Conservation (phyloP, 352 stramenopile species). For the Phytophthora fragariaefolia region DNA sequence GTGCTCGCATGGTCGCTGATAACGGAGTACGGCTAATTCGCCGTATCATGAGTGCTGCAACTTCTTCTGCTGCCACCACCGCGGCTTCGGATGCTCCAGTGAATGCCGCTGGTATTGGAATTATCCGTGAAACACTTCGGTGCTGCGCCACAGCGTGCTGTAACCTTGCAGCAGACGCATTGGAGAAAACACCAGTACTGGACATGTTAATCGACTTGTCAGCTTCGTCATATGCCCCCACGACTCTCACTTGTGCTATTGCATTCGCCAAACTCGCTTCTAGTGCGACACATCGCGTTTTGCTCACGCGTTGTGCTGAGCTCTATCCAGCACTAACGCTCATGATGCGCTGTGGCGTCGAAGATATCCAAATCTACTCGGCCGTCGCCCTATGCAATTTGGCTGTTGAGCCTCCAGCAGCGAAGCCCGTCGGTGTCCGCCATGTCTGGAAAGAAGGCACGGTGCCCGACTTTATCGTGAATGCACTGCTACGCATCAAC, state of each 20-base stretch:
- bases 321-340: conserved; percentile 80
- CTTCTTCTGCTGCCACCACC: conserved; percentile 21
- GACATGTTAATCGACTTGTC: conserved; percentile 87
- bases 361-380: conserved; percentile 92
- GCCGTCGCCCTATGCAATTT: conserved; percentile 88
- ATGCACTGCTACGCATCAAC: conserved; percentile 89
- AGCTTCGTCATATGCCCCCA: conserved; percentile 55
- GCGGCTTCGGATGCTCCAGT: conserved; percentile 30
- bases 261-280: conserved; percentile 81
- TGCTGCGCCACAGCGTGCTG: conserved; percentile 80
- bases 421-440: conserved; percentile 51
- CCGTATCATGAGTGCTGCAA: conserved; percentile 64
- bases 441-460: conserved; percentile 90
- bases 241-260: conserved; percentile 79
- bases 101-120: conserved; percentile 30
- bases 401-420: conserved; percentile 60
- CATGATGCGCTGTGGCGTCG: conserved; percentile 90
- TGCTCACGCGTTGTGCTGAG: conserved; percentile 74
- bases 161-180: conserved; percentile 71
- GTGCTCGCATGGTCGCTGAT: conserved; percentile 67
- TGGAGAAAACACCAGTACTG: conserved; percentile 75
- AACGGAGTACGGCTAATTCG: conserved; percentile 67
- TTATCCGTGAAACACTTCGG: conserved; percentile 66
- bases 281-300: conserved; percentile 52
- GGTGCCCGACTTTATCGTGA: conserved; percentile 90